These are phyloP conservation scores for Tillandsia leiboldiana DNA, from an alignment of 176 grass and related monocot genomes.

Conservation along the genomic window DNA sequence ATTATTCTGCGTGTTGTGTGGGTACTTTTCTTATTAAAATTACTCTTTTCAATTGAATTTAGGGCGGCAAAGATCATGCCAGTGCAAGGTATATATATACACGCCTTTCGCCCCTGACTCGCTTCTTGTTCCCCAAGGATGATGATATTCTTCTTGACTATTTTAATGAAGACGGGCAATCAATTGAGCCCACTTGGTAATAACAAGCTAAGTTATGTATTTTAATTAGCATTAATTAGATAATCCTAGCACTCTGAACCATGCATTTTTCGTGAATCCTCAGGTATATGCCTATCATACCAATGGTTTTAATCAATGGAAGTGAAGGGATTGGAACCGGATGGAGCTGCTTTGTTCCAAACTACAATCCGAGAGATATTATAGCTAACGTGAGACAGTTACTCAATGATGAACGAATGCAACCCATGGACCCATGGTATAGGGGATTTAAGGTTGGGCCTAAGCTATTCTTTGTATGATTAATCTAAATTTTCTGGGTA, in stretches of 20 bases:
- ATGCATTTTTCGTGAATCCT: conserved; percentile 6
- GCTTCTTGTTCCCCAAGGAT: conserved; percentile 70
- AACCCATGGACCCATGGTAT: conserved; percentile 85
- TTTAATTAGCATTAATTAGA: background rate
- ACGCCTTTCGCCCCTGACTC: conserved; percentile 34
- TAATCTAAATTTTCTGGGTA: background rate
- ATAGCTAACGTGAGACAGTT: conserved; percentile 54
- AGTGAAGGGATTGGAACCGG: conserved; percentile 93
- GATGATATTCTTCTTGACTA: conserved; percentile 82
- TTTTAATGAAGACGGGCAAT: conserved; percentile 70
- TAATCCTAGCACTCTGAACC: background rate
- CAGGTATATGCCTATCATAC: conserved; percentile 85
- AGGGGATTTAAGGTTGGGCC: conserved; percentile 73
- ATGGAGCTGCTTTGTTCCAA: conserved; percentile 80
- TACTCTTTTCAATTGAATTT: conserved; percentile 5
- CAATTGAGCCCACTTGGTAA: conserved; percentile 87
- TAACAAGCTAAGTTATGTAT: background rate
- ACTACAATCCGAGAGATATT: conserved; percentile 84
- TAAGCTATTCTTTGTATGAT: background rate
- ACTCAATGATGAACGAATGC: conserved; percentile 36
- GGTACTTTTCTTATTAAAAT: background rate
- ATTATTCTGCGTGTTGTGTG: no score
- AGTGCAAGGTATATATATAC: conserved; percentile 76
- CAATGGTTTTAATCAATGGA: conserved; percentile 86
- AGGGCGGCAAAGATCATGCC: conserved; percentile 92